Evolutionary conservation across 192 early-diverging fungal species (phyloP).

Genomic region (Backusella sp.): DNA sequence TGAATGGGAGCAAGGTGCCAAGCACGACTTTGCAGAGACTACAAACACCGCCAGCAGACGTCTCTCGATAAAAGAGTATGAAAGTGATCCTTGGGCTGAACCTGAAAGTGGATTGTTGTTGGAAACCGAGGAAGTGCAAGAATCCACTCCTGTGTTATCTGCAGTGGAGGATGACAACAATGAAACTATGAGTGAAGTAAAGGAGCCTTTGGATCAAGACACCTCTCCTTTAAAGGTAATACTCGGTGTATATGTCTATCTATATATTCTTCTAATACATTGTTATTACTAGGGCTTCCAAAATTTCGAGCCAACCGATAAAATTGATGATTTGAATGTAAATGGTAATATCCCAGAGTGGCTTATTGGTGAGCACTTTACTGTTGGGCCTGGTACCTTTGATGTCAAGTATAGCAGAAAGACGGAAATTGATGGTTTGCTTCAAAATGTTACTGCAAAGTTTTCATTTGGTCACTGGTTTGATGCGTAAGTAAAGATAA

Average conservation of each 20-base stretch:
- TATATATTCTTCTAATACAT: no score
- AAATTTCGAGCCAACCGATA: conserved; percentile 49
- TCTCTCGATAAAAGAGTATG: neutral
- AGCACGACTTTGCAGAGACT: neutral
- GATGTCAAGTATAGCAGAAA: conserved; percentile 66
- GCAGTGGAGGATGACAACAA: neutral
- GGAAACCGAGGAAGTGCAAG: neutral
- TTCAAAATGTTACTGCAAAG: conserved; percentile 63
- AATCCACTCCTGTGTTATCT: conserved; percentile 2
- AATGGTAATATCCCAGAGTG: conserved; percentile 63
- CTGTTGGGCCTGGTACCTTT: conserved; percentile 64
- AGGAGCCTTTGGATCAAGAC: conserved; percentile 9
- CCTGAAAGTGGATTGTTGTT: conserved; percentile 5
- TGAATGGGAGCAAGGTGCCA: conserved; percentile 2
- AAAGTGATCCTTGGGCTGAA: conserved; percentile 11
- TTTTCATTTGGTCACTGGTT: conserved; percentile 72
- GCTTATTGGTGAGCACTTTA: conserved; percentile 63
- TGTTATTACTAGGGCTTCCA: conserved; percentile 44
- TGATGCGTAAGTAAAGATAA: conserved; percentile 49
- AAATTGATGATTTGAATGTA: conserved; percentile 45
- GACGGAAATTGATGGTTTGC: conserved; percentile 52
- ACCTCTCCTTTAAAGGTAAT: conserved; percentile 9
- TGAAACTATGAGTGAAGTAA: neutral
- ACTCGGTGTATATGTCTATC: no score
- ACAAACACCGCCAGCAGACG: neutral